phyloP scores from a whole-genome alignment of 495 filamentous ascomycete species.

The Hypomontagnella monticulosa region DNA sequence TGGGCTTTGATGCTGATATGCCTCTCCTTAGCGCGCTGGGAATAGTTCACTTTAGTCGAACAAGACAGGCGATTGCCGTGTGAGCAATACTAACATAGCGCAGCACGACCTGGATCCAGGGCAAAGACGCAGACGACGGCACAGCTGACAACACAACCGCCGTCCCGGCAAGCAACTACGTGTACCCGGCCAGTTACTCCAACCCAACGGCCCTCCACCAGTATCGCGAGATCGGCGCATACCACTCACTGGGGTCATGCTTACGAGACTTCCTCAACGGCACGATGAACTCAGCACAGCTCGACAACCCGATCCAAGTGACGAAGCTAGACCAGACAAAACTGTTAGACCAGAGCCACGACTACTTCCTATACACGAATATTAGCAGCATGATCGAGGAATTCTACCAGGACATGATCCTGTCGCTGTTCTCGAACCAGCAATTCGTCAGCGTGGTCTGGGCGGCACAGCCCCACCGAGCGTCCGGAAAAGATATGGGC shows the following conservation, averaged over 20 bases:
- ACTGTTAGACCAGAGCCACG: constrained; percentile 42
- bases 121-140: constrained; percentile 47
- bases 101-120: constrained; percentile 47
- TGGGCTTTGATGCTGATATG: neutral
- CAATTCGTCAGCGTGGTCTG: constrained; percentile 50
- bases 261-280: constrained; percentile 50
- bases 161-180: constrained; percentile 45
- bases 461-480: constrained; percentile 46
- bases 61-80: neutral
- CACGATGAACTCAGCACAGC: constrained; percentile 44
- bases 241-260: constrained; percentile 47
- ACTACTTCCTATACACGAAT: constrained; percentile 43
- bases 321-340: constrained; percentile 50
- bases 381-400: constrained; percentile 37
- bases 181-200: constrained; percentile 50
- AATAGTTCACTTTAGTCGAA: too few relatives aligned
- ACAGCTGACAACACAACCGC: constrained; percentile 53
- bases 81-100: constrained; percentile 9
- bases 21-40: too few relatives aligned
- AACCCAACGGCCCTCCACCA: constrained; percentile 37
- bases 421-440: constrained; percentile 47
- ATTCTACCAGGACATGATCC: constrained; percentile 51
- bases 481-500: constrained; percentile 30
- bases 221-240: constrained; percentile 49
- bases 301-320: constrained; percentile 48